These are phyloP conservation scores for Zea luxurians DNA, from an alignment of 176 grass and related monocot genomes.

Conservation along the genomic window DNA sequence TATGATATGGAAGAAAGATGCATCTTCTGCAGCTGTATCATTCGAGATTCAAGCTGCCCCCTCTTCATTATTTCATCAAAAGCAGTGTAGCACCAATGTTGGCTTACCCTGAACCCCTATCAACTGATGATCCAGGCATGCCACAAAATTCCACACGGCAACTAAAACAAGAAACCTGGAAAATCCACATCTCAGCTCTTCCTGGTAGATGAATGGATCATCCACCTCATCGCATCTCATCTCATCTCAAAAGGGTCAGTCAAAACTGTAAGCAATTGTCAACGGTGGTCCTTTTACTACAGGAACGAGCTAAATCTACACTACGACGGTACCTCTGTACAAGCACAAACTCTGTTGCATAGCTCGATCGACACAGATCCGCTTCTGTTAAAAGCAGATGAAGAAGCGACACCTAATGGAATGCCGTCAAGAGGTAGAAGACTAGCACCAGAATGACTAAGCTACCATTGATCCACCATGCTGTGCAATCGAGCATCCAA, in stretches of 20 bases:
- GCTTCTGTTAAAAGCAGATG: background rate
- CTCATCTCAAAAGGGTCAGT: slow-evolving; percentile 7
- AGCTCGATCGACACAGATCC: slow-evolving; percentile 15
- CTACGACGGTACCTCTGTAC: background rate
- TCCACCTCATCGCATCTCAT: slow-evolving; percentile 25
- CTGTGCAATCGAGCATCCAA: background rate
- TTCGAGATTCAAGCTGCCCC: slow-evolving; percentile 24
- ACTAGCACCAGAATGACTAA: too few species aligned
- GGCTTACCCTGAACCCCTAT: slow-evolving; percentile 1
- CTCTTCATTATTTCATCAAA: slow-evolving; percentile 27
- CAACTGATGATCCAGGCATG: slow-evolving; percentile 26
- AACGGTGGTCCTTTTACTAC: slow-evolving; percentile 14
- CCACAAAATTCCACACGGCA: background rate
- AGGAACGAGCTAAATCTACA: slow-evolving; percentile 26
- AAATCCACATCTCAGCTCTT: background rate
- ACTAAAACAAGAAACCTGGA: slow-evolving; percentile 15
- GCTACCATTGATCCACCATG: background rate
- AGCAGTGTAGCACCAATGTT: slow-evolving; percentile 9
- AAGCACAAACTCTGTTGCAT: background rate
- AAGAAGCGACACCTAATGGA: background rate
- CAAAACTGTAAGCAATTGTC: background rate
- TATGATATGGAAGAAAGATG: slow-evolving; percentile 30
- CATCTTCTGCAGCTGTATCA: slow-evolving; percentile 32
- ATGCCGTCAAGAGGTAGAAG: too few species aligned
- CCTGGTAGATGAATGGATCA: background rate